Percentiles rank a stretch among this genome's conserved stretches.
Evolutionary conservation across 1,284 basidiomycete genomes (phyloP).

Genomic region (Trichosporon asahii): DNA sequence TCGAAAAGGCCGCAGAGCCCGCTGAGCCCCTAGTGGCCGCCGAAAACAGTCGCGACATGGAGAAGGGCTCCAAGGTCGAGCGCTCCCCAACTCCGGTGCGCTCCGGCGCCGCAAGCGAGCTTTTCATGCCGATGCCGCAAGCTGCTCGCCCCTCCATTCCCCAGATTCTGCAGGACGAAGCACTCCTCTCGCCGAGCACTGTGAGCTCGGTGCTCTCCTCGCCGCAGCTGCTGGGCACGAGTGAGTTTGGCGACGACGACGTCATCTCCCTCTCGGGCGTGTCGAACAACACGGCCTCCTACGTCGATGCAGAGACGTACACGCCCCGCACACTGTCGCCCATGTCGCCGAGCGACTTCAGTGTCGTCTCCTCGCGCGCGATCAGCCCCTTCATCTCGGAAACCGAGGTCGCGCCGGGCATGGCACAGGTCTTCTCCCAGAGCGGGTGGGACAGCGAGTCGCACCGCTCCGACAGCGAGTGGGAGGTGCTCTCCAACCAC

Average conservation of each 20-base stretch:
- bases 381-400: conserved; percentile 8
- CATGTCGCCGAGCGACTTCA: background rate
- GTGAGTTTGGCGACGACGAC: conserved; percentile 16
- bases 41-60: background rate
- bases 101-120: background rate
- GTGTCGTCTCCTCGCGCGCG: background rate
- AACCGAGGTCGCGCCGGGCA: background rate
- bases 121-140: background rate
- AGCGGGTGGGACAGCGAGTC: conserved; percentile 9
- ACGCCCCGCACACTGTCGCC: conserved; percentile 17
- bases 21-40: too few species aligned
- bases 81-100: background rate
- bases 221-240: background rate
- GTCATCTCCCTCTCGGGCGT: conserved; percentile 18
- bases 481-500: conserved; percentile 20
- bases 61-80: background rate
- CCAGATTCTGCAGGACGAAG: background rate
- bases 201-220: conserved; percentile 12
- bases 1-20: background rate
- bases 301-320: conserved; percentile 25
- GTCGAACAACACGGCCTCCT: conserved; percentile 11
- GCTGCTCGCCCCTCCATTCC: background rate
- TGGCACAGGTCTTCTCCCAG: background rate
- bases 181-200: background rate
- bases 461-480: conserved; percentile 14